Evolutionary conservation across 2,329 filamentous ascomycete species (phyloP).

Genomic region (Coniochaeta pulveracea): DNA sequence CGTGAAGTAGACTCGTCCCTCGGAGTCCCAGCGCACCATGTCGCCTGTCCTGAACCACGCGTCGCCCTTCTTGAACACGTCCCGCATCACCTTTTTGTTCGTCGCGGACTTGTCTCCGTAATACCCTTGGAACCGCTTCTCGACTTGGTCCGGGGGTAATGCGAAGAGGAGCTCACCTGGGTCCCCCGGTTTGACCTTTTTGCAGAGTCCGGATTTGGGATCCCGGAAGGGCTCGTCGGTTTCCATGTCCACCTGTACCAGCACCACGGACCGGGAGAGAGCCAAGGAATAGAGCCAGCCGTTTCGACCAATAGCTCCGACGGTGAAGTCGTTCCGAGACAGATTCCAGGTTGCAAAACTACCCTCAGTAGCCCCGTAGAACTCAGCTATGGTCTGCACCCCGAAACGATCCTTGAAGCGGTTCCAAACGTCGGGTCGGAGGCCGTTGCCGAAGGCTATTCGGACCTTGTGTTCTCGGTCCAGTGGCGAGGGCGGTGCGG

Average conservation of each 20-base stretch:
- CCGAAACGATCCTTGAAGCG: slow-evolving; percentile 72
- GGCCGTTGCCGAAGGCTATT: slow-evolving; percentile 71
- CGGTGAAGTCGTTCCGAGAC: slow-evolving; percentile 58
- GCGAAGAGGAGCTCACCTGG: slow-evolving; percentile 66
- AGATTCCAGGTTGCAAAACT: slow-evolving; percentile 60
- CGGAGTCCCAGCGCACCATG: slow-evolving; percentile 55
- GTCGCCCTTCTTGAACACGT: slow-evolving; percentile 66
- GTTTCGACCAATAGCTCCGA: slow-evolving; percentile 68
- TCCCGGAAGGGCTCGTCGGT: slow-evolving; percentile 59
- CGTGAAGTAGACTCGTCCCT: slow-evolving; percentile 68
- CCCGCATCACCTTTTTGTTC: slow-evolving; percentile 59
- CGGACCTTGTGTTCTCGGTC: slow-evolving; percentile 66
- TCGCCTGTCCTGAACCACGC: slow-evolving; percentile 82
- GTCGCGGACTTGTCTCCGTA: slow-evolving; percentile 63
- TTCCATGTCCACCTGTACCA: slow-evolving; percentile 62
- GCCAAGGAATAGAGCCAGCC: slow-evolving; percentile 50
- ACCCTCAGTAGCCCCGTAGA: slow-evolving; percentile 72
- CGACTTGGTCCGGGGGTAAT: slow-evolving; percentile 55
- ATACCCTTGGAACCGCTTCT: slow-evolving; percentile 68
- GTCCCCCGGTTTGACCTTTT: slow-evolving; percentile 42
- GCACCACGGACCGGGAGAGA: slow-evolving; percentile 34
- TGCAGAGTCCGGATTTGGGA: slow-evolving; percentile 58
- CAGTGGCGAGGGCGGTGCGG: slow-evolving; percentile 51
- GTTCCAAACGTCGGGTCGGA: slow-evolving; percentile 79
- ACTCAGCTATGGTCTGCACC: slow-evolving; percentile 63